These are phyloP conservation scores for Salvia miltiorrhiza DNA, from an alignment of 257 asterid species.

Conservation along the genomic window DNA sequence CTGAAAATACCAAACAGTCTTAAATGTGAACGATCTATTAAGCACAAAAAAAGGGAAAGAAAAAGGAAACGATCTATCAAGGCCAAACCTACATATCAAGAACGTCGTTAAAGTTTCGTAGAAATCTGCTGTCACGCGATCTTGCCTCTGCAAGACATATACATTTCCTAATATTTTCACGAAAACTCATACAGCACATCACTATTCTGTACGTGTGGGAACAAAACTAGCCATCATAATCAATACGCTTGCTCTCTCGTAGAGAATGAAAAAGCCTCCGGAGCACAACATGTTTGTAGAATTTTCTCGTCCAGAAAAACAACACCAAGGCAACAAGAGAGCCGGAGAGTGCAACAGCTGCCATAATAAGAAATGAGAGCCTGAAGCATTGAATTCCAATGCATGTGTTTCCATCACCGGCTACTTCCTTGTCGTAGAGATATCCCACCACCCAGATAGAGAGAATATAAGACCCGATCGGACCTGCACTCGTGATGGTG, in stretches of 20 bases:
- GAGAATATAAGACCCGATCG: constrained; percentile 67
- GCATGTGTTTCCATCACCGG: constrained; percentile 41
- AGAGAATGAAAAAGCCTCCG: constrained; percentile 35
- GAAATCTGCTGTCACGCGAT: neutral
- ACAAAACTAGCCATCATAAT: constrained; percentile 23
- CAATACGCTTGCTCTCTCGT: constrained; percentile 26
- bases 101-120: neutral
- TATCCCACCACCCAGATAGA: constrained; percentile 76
- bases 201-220: neutral
- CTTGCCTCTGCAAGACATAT: neutral
- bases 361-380: constrained; percentile 69
- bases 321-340: constrained; percentile 64
- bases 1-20: neutral
- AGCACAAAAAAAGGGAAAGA: neutral
- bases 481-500: constrained; percentile 73
- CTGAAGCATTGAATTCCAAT: constrained; percentile 66
- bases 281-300: constrained; percentile 47
- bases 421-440: constrained; percentile 61
- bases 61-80: neutral
- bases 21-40: neutral
- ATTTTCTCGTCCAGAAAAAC: constrained; percentile 60
- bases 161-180: neutral
- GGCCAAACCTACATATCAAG: neutral
- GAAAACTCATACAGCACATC: neutral
- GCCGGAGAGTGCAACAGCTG: constrained; percentile 53